Conservation (phyloP, 805 yeast genomes). For the Geotrichum ghanense region DNA sequence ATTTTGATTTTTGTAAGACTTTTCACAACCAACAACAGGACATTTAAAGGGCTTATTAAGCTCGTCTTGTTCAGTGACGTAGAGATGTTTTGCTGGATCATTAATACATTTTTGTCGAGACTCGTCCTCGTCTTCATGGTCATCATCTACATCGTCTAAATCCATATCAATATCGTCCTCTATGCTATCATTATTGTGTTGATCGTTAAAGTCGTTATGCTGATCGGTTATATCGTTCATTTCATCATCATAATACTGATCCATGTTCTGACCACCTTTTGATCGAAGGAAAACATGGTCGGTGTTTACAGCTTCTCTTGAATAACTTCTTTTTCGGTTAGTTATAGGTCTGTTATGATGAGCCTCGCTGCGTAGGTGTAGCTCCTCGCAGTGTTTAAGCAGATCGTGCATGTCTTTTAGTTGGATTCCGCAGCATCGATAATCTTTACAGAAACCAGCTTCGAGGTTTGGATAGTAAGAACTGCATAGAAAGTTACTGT, state of each 20-base stretch:
- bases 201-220: not conserved
- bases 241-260: not conserved
- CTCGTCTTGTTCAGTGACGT: slow-evolving; percentile 85
- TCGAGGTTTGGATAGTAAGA: slow-evolving; percentile 86
- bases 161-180: not conserved
- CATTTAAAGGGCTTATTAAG: slow-evolving; percentile 84
- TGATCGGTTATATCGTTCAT: not conserved
- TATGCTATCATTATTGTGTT: not conserved
- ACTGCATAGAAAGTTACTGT: slow-evolving; percentile 49
- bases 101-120: slow-evolving; percentile 57
- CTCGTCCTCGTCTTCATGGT: slow-evolving; percentile 41
- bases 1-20: slow-evolving; percentile 93
- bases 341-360: slow-evolving; percentile 32
- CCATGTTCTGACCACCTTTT: slow-evolving; percentile 2
- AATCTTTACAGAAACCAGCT: slow-evolving; percentile 93
- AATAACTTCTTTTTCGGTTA: slow-evolving; percentile 32
- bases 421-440: slow-evolving; percentile 87
- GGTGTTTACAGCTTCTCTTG: slow-evolving; percentile 85
- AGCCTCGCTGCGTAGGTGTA: slow-evolving; percentile 65
- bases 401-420: slow-evolving; percentile 91
- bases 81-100: slow-evolving; percentile 91
- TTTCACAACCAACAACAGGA: slow-evolving; percentile 97
- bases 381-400: slow-evolving; percentile 90
- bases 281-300: slow-evolving; percentile 60
- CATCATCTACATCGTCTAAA: not conserved